phyloP scores from a whole-genome alignment of 306 rosid genomes.

The Myrica gale region DNA sequence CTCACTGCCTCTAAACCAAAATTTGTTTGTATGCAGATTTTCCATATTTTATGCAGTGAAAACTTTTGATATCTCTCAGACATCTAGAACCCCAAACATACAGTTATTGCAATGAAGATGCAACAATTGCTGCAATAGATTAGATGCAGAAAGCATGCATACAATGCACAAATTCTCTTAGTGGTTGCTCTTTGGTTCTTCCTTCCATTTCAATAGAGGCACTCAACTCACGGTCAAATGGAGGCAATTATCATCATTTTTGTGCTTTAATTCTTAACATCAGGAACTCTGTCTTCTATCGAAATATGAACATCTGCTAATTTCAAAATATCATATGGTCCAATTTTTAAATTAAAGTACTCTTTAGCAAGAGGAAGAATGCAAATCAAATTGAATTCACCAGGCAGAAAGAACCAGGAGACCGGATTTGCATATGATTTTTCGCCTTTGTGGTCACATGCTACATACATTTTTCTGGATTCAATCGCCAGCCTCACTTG shows the following conservation, averaged over 20 bases:
- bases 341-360: not conserved
- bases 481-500: constrained; percentile 94
- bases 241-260: not conserved
- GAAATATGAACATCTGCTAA: not conserved
- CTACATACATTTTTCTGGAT: constrained; percentile 74
- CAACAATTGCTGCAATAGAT: not conserved
- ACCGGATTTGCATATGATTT: not conserved
- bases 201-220: not conserved
- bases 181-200: not conserved
- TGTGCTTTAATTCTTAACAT: not conserved
- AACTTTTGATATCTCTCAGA: not conserved
- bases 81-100: not conserved
- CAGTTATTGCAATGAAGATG: not conserved
- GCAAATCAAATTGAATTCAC: not conserved
- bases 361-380: not conserved
- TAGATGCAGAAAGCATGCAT: not conserved
- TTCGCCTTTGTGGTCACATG: constrained; percentile 1
- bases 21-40: not conserved
- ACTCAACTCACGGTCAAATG: not conserved
- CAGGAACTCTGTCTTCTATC: not conserved
- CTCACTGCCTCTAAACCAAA: not conserved
- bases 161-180: not conserved
- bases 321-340: not conserved
- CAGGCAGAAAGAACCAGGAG: not conserved
- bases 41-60: not conserved